Evolutionary conservation across 257 asterid species (phyloP).

Genomic region (Verbena officinalis): DNA sequence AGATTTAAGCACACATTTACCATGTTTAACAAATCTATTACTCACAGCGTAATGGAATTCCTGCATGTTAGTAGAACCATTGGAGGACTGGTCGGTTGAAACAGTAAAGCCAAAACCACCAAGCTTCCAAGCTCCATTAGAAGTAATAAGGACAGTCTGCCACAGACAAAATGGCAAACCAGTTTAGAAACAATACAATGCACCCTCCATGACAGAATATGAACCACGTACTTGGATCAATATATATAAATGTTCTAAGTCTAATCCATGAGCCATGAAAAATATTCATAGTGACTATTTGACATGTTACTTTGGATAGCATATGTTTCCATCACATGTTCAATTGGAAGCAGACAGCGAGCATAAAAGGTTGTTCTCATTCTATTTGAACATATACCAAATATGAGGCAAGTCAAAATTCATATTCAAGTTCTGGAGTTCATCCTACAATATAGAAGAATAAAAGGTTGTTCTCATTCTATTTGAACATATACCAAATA

Average conservation of each 20-base stretch:
- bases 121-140: slow-evolving; percentile 99
- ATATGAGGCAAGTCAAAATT: not conserved
- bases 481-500: not conserved
- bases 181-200: slow-evolving; percentile 29
- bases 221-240: not conserved
- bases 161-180: slow-evolving; percentile 24
- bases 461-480: slow-evolving; percentile 5
- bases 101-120: slow-evolving; percentile 94
- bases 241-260: slow-evolving; percentile 10
- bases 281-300: slow-evolving; percentile 3
- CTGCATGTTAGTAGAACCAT: slow-evolving; percentile 61
- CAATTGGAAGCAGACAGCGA: slow-evolving; percentile 9
- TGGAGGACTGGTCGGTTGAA: slow-evolving; percentile 67
- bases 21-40: slow-evolving; percentile 30
- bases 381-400: not conserved
- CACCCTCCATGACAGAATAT: slow-evolving; percentile 11
- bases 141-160: slow-evolving; percentile 86
- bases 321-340: slow-evolving; percentile 15
- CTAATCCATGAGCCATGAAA: slow-evolving; percentile 24
- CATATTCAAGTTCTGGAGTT: not conserved
- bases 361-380: slow-evolving; percentile 16
- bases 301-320: not conserved
- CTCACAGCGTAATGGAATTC: slow-evolving; percentile 98
- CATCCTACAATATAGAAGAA: too few relatives aligned
- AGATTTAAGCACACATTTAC: slow-evolving; percentile 29